These are phyloP conservation scores for Polyporus arcularius DNA, from an alignment of 768 basidiomycete genomes.

Conservation along the genomic window DNA sequence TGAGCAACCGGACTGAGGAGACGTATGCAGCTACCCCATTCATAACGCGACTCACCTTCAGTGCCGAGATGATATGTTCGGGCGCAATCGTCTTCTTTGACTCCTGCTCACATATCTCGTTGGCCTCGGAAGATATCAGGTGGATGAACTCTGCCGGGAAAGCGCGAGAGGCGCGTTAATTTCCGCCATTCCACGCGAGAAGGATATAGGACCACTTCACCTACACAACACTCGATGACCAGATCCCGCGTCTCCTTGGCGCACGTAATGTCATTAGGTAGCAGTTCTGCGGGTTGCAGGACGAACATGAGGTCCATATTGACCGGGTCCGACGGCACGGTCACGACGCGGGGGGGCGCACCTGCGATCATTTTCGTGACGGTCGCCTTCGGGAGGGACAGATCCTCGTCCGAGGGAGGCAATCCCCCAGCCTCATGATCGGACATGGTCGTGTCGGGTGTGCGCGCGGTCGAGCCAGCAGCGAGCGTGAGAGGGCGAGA, in stretches of 20 bases:
- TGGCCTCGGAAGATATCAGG: conserved; percentile 94
- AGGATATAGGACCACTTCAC: conserved; percentile 55
- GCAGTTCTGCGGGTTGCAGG: conserved; percentile 60
- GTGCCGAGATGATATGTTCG: conserved; percentile 90
- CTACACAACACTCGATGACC: conserved; percentile 98
- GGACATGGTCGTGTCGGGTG: conserved; percentile 60
- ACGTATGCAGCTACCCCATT: neutral
- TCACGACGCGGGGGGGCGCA: conserved; percentile 30
- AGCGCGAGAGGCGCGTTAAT: conserved; percentile 11
- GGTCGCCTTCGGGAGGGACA: conserved; percentile 95
- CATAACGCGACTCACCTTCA: conserved; percentile 62
- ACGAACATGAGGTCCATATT: conserved; percentile 4
- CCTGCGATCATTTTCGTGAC: conserved; percentile 97
- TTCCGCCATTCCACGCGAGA: neutral
- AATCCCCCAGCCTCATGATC: conserved; percentile 75
- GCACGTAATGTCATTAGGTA: conserved; percentile 85
- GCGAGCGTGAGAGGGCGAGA: neutral
- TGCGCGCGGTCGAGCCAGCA: neutral
- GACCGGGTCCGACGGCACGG: neutral
- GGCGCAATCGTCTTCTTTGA: conserved; percentile 99
- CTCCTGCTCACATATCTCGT: conserved; percentile 97
- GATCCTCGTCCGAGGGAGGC: conserved; percentile 82
- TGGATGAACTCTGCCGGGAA: conserved; percentile 89
- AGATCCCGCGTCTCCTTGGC: conserved; percentile 97
- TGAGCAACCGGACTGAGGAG: neutral